Conservation (phyloP, 352 stramenopile species). For the Phytopythium vexans region DNA sequence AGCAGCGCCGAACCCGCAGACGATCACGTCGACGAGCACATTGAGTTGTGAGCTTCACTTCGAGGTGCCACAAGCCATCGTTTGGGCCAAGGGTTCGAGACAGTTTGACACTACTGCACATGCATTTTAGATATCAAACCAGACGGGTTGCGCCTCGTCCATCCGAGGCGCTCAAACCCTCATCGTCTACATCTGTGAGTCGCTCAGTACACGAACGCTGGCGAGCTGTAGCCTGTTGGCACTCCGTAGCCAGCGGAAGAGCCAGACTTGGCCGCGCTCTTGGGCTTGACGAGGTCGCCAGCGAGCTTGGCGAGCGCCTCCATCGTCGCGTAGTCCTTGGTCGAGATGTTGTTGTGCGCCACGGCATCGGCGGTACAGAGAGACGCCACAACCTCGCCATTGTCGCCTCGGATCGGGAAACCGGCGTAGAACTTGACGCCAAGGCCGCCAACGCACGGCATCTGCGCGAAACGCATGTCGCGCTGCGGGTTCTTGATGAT, state of each 20-base stretch:
- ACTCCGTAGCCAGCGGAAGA: too few species aligned
- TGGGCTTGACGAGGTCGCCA: slow-evolving; percentile 28
- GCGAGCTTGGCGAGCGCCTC: slow-evolving; percentile 51
- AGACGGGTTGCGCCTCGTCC: too few species aligned
- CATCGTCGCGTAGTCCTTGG: slow-evolving; percentile 79
- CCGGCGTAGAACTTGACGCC: slow-evolving; percentile 73
- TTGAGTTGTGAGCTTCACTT: slow-evolving; percentile 1
- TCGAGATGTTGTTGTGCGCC: slow-evolving; percentile 56
- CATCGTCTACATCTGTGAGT: too few species aligned
- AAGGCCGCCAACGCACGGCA: slow-evolving; percentile 39
- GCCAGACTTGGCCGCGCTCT: too few species aligned
- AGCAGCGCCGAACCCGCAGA: too few species aligned
- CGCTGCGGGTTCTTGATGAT: slow-evolving; percentile 65
- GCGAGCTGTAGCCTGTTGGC: too few species aligned
- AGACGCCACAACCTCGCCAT: slow-evolving; percentile 51
- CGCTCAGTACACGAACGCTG: too few species aligned
- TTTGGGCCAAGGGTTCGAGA: too few species aligned
- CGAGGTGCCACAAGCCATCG: too few species aligned
- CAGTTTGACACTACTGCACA: too few species aligned
- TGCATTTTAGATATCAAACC: too few species aligned
- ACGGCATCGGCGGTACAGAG: slow-evolving; percentile 41
- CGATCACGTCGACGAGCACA: slow-evolving; percentile 3
- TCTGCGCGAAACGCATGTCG: slow-evolving; percentile 67
- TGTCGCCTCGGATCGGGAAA: slow-evolving; percentile 45
- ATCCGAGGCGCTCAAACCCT: too few species aligned